Evolutionary conservation across 75 land plant species (phyloP).

Genomic region (Selaginella tamariscina): DNA sequence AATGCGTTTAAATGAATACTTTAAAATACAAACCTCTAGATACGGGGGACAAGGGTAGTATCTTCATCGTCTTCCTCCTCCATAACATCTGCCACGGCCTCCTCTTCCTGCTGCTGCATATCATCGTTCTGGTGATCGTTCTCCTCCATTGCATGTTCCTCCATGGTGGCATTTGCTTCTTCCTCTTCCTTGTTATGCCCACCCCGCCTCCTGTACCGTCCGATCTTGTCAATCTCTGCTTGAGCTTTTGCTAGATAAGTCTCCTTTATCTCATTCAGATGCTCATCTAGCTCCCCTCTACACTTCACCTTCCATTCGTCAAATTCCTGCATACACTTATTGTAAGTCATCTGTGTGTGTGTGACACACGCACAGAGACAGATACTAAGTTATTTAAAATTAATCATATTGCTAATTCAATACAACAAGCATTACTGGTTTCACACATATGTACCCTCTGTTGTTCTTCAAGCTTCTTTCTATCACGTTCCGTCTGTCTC

Average conservation of each 20-base stretch:
- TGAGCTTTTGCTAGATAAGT: constrained; percentile 60
- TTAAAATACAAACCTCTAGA: neutral
- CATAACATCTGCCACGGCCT: neutral
- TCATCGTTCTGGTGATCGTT: neutral
- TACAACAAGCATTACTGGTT: neutral
- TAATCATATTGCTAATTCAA: too few species aligned
- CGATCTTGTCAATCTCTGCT: constrained; percentile 66
- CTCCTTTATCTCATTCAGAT: constrained; percentile 62
- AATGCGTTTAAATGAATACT: neutral
- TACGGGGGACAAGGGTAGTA: neutral
- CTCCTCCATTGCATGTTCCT: neutral
- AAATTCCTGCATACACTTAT: constrained; percentile 59
- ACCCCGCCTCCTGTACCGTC: constrained; percentile 19
- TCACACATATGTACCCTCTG: constrained; percentile 13
- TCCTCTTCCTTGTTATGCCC: neutral
- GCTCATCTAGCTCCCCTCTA: constrained; percentile 61
- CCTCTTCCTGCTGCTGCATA: neutral
- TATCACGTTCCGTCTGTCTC: constrained; percentile 48
- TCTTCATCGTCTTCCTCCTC: neutral
- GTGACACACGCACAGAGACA: too few species aligned
- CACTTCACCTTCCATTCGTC: constrained; percentile 66
- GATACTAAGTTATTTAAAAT: too few species aligned
- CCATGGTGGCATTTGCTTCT: neutral
- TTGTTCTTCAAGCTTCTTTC: constrained; percentile 38
- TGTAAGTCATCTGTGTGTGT: too few species aligned